Percentiles rank a stretch among this genome's conserved stretches.
phyloP scores from a whole-genome alignment of 106 monocot species.

The Dioscorea zingiberensis region DNA sequence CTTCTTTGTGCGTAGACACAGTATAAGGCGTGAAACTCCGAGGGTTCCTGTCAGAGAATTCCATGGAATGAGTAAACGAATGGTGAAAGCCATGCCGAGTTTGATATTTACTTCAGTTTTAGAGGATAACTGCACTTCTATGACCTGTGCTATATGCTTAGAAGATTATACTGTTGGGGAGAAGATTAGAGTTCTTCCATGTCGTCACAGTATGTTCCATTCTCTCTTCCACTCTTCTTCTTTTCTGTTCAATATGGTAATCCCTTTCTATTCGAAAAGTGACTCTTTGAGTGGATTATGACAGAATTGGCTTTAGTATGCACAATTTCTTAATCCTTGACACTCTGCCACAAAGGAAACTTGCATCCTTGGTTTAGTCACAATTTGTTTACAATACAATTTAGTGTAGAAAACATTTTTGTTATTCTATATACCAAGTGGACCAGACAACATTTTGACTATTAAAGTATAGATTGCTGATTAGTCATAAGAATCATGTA shows the following conservation, averaged over 20 bases:
- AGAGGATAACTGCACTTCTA: slow-evolving; percentile 83
- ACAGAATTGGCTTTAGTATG: too few species aligned
- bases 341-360: too few species aligned
- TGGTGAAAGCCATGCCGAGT: slow-evolving; percentile 94
- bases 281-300: too few species aligned
- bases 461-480: too few species aligned
- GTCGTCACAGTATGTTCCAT: slow-evolving; percentile 72
- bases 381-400: too few species aligned
- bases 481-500: too few species aligned
- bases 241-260: background rate
- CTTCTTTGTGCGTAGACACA: slow-evolving; percentile 79
- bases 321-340: too few species aligned
- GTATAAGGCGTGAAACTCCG: slow-evolving; percentile 39
- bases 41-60: slow-evolving; percentile 43
- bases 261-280: too few species aligned
- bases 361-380: too few species aligned
- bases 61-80: slow-evolving; percentile 75
- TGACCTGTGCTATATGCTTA: slow-evolving; percentile 85
- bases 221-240: background rate
- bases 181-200: slow-evolving; percentile 77
- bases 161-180: slow-evolving; percentile 87
- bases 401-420: too few species aligned
- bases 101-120: slow-evolving; percentile 63
- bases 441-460: too few species aligned
- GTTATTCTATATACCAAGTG: too few species aligned